These are phyloP conservation scores for Aspergillus fructus DNA, from an alignment of 2,329 filamentous ascomycete species.

Conservation along the genomic window DNA sequence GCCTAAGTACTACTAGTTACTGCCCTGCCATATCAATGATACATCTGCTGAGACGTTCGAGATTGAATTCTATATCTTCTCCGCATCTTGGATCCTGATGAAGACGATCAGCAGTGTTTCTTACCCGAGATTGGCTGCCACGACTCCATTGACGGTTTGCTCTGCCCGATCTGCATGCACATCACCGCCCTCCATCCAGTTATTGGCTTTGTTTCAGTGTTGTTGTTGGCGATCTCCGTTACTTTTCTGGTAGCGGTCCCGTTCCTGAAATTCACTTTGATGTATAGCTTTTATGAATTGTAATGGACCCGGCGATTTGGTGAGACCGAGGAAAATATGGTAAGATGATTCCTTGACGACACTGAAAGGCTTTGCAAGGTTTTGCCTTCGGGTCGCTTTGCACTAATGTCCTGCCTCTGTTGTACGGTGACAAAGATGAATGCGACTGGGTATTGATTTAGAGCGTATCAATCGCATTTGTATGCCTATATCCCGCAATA, in stretches of 20 bases:
- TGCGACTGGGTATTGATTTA: too few species aligned
- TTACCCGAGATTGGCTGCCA: not conserved
- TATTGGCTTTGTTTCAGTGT: not conserved
- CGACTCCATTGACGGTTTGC: not conserved
- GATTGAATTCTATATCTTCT: not conserved
- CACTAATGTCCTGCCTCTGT: too few species aligned
- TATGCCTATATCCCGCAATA: too few species aligned
- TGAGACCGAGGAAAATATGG: too few species aligned
- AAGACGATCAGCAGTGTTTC: slow-evolving; percentile 2
- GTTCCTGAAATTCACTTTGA: not conserved
- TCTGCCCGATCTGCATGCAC: slow-evolving; percentile 6
- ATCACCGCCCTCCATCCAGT: not conserved
- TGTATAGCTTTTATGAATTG: too few species aligned
- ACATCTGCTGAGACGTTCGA: too few species aligned
- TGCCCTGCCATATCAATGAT: not conserved
- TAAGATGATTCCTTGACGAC: too few species aligned
- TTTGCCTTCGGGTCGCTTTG: too few species aligned
- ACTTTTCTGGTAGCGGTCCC: not conserved
- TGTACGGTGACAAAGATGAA: too few species aligned
- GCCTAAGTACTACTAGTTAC: not conserved
- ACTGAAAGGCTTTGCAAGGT: too few species aligned
- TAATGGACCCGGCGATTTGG: too few species aligned
- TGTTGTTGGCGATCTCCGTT: not conserved
- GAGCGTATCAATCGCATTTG: too few species aligned
- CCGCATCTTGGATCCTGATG: not conserved